A percentile compares a stretch with the other conserved stretches of the same genome.
These are phyloP conservation scores for Colletotrichum siamense DNA, from an alignment of 2,329 filamentous ascomycete species.

Conservation along the genomic window DNA sequence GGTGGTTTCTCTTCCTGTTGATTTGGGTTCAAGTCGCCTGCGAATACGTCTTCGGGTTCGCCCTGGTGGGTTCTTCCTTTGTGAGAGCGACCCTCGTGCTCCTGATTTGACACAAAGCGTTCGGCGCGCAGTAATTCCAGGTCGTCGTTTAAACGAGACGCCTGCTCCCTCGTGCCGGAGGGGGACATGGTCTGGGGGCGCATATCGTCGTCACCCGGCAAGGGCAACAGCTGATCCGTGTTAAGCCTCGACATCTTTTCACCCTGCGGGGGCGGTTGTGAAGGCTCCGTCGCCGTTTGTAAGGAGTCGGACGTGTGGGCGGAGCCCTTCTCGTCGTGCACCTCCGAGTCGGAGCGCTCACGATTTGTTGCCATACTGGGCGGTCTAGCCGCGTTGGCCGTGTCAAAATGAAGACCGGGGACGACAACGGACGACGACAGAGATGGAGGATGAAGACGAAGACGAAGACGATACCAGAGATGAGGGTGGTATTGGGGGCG, in stretches of 20 bases:
- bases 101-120: slow-evolving; percentile 49
- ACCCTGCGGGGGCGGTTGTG: not conserved
- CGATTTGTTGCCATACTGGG: slow-evolving; percentile 9
- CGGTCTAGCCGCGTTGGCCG: not conserved
- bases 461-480: not conserved
- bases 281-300: slow-evolving; percentile 14
- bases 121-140: slow-evolving; percentile 55
- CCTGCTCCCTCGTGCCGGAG: slow-evolving; percentile 29
- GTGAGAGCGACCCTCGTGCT: slow-evolving; percentile 36
- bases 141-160: slow-evolving; percentile 50
- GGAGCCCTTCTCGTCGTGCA: slow-evolving; percentile 25
- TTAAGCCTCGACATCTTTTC: slow-evolving; percentile 2
- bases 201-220: not conserved
- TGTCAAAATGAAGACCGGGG: not conserved
- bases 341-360: slow-evolving; percentile 18
- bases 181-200: not conserved
- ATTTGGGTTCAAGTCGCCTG: slow-evolving; percentile 27
- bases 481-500: not conserved
- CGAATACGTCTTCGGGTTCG: slow-evolving; percentile 51
- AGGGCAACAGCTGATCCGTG: slow-evolving; percentile 2
- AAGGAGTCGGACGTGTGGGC: slow-evolving; percentile 20
- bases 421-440: not conserved
- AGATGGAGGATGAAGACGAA: not conserved
- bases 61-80: slow-evolving; percentile 37
- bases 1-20: not conserved